Conservation (phyloP, 139 green algal species). For the Tetraselmis chui region DNA sequence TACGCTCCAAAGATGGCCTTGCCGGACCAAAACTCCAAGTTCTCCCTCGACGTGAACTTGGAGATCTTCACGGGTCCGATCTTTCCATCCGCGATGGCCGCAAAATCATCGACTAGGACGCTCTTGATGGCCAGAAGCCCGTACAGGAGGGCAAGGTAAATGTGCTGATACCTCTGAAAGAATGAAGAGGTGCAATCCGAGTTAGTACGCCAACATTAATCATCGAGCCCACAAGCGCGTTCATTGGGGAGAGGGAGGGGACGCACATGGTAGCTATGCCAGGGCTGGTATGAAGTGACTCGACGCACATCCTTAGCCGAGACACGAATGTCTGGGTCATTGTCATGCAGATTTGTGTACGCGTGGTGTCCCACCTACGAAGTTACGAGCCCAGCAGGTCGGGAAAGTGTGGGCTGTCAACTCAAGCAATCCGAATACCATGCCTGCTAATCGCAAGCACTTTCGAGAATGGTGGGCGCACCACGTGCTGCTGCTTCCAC, state of each 20-base stretch:
- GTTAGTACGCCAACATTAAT: too few species aligned
- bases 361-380: slow-evolving; percentile 49
- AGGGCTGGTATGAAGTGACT: slow-evolving; percentile 38
- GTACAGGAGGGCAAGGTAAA: slow-evolving; percentile 58
- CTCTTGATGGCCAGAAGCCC: slow-evolving; percentile 57
- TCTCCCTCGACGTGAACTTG: slow-evolving; percentile 25
- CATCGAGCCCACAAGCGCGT: too few species aligned
- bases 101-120: slow-evolving; percentile 61
- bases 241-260: too few species aligned
- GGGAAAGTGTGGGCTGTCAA: too few species aligned
- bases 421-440: too few species aligned
- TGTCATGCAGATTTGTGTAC: slow-evolving; percentile 59
- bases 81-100: slow-evolving; percentile 27
- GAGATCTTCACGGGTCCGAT: slow-evolving; percentile 43
- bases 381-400: too few species aligned
- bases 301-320: slow-evolving; percentile 47
- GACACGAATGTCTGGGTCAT: slow-evolving; percentile 59
- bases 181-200: too few species aligned
- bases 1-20: slow-evolving; percentile 29
- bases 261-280: slow-evolving; percentile 28
- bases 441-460: too few species aligned
- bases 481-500: slow-evolving; percentile 74
- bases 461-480: neutral
- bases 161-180: slow-evolving; percentile 46
- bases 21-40: slow-evolving; percentile 32